phyloP scores from a whole-genome alignment of 1,284 basidiomycete genomes.

The Bondarzewia mesenterica region DNA sequence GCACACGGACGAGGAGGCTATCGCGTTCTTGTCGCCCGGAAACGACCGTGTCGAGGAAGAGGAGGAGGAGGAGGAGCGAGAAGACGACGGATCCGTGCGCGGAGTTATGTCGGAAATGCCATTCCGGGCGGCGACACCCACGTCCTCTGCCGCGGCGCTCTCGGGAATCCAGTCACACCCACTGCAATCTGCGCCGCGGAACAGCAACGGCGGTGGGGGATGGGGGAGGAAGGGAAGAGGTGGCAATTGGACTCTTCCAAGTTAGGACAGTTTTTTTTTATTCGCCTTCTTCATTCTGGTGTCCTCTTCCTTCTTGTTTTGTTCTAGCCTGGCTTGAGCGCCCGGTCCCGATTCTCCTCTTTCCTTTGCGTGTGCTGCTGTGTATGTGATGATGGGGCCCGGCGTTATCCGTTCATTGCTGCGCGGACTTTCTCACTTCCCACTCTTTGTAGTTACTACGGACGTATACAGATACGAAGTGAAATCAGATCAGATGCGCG shows the following conservation, averaged over 20 bases:
- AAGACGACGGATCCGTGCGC: slow-evolving; percentile 1
- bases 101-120: slow-evolving; percentile 29
- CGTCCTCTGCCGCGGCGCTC: slow-evolving; percentile 5
- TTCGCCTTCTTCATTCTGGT: background rate
- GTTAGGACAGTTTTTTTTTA: background rate
- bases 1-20: slow-evolving; percentile 27
- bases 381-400: background rate
- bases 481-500: no score
- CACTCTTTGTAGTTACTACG: background rate
- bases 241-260: slow-evolving; percentile 4
- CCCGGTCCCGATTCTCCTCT: no score
- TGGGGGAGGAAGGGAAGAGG: slow-evolving; percentile 3
- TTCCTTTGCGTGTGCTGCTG: background rate
- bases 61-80: slow-evolving; percentile 19
- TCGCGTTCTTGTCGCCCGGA: slow-evolving; percentile 26
- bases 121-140: slow-evolving; percentile 21
- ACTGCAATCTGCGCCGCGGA: background rate
- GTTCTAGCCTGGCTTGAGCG: no score
- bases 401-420: background rate
- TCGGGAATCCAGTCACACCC: background rate
- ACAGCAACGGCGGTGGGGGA: background rate
- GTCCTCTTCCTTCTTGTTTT: background rate
- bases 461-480: background rate
- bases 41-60: slow-evolving; percentile 27
- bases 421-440: background rate